These are phyloP conservation scores for Thinopyrum obtusiflorum DNA, from an alignment of 202 grass and related monocot species.

Conservation along the genomic window DNA sequence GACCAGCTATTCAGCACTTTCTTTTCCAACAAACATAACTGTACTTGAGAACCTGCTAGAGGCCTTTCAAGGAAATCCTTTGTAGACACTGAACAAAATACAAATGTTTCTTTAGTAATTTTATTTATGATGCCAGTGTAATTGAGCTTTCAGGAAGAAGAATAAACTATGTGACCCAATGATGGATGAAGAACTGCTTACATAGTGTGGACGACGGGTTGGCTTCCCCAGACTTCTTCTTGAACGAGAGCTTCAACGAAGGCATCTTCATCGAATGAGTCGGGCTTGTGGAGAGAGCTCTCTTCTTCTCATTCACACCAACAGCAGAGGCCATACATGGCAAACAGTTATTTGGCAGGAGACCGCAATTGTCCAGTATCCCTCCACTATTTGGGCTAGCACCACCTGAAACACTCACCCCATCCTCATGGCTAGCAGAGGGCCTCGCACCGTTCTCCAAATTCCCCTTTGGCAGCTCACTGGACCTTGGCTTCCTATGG, in stretches of 20 bases:
- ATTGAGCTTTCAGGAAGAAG: background rate
- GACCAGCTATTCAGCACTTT: constrained; percentile 92
- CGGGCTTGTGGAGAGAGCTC: constrained; percentile 53
- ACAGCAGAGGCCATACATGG: constrained; percentile 76
- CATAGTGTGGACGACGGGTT: constrained; percentile 59
- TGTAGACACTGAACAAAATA: constrained; percentile 56
- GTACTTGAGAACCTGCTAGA: constrained; percentile 88
- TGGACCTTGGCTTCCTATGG: constrained; percentile 53
- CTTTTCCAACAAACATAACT: constrained; percentile 67
- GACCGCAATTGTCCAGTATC: constrained; percentile 70
- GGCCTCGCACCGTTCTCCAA: constrained; percentile 45
- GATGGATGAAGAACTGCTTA: constrained; percentile 45
- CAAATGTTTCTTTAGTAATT: constrained; percentile 27
- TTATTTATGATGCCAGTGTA: background rate
- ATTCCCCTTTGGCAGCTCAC: constrained; percentile 51
- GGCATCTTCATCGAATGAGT: constrained; percentile 78
- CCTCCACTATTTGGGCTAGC: constrained; percentile 40
- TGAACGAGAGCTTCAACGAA: constrained; percentile 87
- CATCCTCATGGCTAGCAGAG: constrained; percentile 59
- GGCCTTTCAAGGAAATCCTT: constrained; percentile 84
- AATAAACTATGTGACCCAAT: background rate
- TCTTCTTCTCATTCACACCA: constrained; percentile 70
- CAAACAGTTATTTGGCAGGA: constrained; percentile 77
- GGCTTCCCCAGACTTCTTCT: constrained; percentile 76
- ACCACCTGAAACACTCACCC: constrained; percentile 33